phyloP scores from a whole-genome alignment of 176 grass and related monocot species.

The Oropetium thomaeum region DNA sequence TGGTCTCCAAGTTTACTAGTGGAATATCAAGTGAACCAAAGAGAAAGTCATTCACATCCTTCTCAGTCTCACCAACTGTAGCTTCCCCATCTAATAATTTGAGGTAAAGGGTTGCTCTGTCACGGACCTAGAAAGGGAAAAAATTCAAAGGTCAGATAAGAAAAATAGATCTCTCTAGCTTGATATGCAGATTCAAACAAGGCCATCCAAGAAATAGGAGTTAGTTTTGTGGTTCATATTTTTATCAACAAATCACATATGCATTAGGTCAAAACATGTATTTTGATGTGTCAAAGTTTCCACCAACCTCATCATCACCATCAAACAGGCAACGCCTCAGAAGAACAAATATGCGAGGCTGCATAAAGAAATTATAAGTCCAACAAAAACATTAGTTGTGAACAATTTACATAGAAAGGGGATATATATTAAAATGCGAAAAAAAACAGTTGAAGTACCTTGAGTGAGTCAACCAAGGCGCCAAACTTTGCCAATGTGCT shows the following conservation, averaged over 20 bases:
- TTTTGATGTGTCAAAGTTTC: neutral
- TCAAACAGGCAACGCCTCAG: conserved; percentile 95
- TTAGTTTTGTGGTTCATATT: neutral
- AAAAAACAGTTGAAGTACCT: conserved; percentile 48
- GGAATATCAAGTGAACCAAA: conserved; percentile 96
- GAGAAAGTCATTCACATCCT: conserved; percentile 84
- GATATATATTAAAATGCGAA: neutral
- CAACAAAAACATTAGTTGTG: neutral
- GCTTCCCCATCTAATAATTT: conserved; percentile 70
- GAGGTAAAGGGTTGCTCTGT: conserved; percentile 89
- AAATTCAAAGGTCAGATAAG: conserved; percentile 20
- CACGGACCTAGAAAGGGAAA: conserved; percentile 59
- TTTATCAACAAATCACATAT: neutral
- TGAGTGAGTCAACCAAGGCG: conserved; percentile 83
- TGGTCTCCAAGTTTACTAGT: conserved; percentile 87
- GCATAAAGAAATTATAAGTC: conserved; percentile 37
- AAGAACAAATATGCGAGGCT: conserved; percentile 98
- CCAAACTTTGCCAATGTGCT: conserved; percentile 98
- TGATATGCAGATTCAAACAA: neutral
- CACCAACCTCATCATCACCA: conserved; percentile 94
- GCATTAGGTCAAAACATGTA: conserved; percentile 4
- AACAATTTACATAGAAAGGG: conserved; percentile 9
- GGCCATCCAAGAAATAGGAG: neutral
- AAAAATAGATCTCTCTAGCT: neutral
- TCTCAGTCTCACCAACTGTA: conserved; percentile 63